A percentile compares a stretch with the other conserved stretches of the same genome.
Conservation (phyloP, 345 rosid species). For the Syzygium jambos region DNA sequence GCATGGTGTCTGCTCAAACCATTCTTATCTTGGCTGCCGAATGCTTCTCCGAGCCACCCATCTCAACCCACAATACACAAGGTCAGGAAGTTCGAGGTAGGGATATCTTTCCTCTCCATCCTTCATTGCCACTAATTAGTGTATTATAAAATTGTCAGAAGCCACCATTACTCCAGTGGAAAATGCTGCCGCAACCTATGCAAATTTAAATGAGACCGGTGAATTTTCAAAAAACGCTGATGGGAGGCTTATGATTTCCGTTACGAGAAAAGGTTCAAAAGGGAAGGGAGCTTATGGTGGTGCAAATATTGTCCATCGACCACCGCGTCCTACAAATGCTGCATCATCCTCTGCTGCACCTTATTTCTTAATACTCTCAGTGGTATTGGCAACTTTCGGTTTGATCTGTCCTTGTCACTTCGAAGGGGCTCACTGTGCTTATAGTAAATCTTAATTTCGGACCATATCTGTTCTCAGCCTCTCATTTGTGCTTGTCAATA, state of each 20-base stretch:
- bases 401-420: background rate
- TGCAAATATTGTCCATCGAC: conserved; percentile 8
- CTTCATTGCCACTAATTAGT: background rate
- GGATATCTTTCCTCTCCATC: background rate
- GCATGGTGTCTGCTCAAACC: conserved; percentile 8
- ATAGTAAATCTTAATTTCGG: background rate
- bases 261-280: conserved; percentile 2
- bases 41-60: background rate
- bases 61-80: background rate
- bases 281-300: conserved; percentile 29
- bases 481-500: background rate
- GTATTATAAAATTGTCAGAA: background rate
- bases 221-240: background rate
- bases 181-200: background rate
- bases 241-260: background rate
- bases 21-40: conserved; percentile 1
- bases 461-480: background rate
- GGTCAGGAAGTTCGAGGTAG: conserved; percentile 13
- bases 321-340: background rate
- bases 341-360: conserved; percentile 6
- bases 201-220: conserved; percentile 1
- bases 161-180: background rate
- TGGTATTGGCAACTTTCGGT: background rate
- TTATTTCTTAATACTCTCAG: background rate
- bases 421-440: background rate